Evolutionary conservation across 257 asterid species (phyloP), one percentile per base, ranked within the genome.

Genomic region (Paraleonurus japonicus): DNA sequence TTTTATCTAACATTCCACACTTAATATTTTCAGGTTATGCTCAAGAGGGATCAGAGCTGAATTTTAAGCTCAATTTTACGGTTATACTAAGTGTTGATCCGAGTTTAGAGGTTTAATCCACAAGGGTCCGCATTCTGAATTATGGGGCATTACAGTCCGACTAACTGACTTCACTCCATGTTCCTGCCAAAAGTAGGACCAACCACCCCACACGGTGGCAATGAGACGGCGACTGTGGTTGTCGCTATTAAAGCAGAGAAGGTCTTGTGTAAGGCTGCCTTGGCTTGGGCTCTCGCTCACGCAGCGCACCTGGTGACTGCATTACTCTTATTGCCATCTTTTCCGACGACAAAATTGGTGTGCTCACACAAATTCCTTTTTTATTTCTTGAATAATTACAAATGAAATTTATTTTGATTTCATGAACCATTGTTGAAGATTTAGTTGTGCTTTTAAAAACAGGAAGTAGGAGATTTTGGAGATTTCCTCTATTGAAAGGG

Each of bases 261-360:
- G 78, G 86, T 75, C 72, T 86, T 92, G 81, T 67, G 90, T 24
- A 85, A 80, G 35, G 70, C 88, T 8, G 95, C 89, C 35, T 61
- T 92, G 24, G 81, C 96, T 61, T 92, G 98, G 98, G 94, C 98
- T 15, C 80, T 92, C 64, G 83, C 90, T 54, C 96, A 92, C 81
- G 90, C 86, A 7, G 91, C 83, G 70, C 79, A 85, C 89, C 93
- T 39, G 93, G 90, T 33, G 96, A 89, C 73, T 86, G 84, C 80
- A 67, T 92, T 65, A 89, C 85, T 26, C 83, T 92, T 50, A 90
- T 92, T 76, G 97, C 96, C 54, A 79, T 92, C 15, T 73, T 76
- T 64, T 75, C 85, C 17, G 78, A 70, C 22, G 78, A 65, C 19
- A 87, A 53, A 63, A 51, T 5, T 26, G 77, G 77, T 73, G 45